Percentiles rank a stretch among this genome's conserved stretches.
phyloP scores from a whole-genome alignment of 23 red algal species.

The Gracilaria gracilis region DNA sequence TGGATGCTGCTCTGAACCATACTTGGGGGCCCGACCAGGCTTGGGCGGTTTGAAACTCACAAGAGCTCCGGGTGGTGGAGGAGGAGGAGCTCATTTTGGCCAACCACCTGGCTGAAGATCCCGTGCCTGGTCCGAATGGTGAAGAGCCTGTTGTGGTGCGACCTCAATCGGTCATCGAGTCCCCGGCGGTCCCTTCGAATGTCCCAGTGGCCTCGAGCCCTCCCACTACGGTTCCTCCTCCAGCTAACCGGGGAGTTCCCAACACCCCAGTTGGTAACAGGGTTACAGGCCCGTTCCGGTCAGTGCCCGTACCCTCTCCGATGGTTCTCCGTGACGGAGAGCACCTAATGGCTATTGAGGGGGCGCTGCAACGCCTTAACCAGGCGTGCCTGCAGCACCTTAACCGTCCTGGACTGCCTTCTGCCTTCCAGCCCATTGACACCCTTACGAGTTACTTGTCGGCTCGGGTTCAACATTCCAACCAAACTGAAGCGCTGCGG shows the following conservation, averaged over 20 bases:
- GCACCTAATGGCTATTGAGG: neutral
- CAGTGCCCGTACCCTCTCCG: neutral
- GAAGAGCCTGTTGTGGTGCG: no score
- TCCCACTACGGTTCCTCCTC: neutral
- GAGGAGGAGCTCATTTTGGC: neutral
- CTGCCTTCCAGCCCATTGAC: neutral
- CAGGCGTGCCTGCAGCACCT: neutral
- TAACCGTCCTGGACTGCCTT: neutral
- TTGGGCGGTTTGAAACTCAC: neutral
- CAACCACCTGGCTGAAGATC: neutral
- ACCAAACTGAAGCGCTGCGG: neutral
- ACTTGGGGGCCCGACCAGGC: no score
- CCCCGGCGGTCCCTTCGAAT: neutral
- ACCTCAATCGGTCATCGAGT: no score
- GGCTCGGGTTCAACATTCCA: neutral
- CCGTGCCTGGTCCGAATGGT: no score
- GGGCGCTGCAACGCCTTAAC: neutral
- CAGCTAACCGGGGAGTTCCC: neutral
- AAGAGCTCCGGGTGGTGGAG: neutral
- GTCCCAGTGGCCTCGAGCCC: no score
- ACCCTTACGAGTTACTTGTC: no score
- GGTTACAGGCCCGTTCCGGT: neutral
- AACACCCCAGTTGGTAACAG: neutral
- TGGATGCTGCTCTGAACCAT: neutral
- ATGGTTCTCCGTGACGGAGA: neutral